Base-by-base conservation (phyloP, 225 moss, liverwort and hornwort species). In the Bryum argenteum region DNA sequence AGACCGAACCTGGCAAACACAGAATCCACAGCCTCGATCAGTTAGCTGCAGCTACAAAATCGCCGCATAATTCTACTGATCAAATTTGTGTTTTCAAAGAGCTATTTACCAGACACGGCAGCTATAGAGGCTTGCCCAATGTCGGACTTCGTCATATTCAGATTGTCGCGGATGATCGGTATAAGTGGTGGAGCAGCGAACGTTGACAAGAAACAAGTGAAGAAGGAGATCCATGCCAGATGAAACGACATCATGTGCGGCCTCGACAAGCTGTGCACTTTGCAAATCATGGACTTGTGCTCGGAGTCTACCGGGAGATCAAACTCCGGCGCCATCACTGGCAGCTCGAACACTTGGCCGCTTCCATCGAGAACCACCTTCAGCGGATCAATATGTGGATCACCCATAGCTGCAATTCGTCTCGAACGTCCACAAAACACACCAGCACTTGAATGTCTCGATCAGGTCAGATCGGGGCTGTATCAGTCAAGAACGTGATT, bases 171-270 rank as follows among this genome's bases (percentile, higher is more conserved):
- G 28, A 91, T 91, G 71, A 91, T 14, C 18, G 89, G 89, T 5
- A 88, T 82, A 6, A 91, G 87, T 8, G 91, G 91, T 11, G 91
- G 89, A 17, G 89, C 85, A n/a, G 91, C 91, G 70, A 91, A 91
- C 5, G 77, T 71, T 38, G 77, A 77, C 54, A 89, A 70, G 70
- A 91, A 91, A 40, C 85, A 87, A 28, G 78, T 76, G 76, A 87
- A 83, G 74, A 91, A 91, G 11, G 89, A 87, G 43, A 88, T 55
- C 91, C 89, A 91, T 0, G 91, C 87, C 8, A 91, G 74, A 50
- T 91, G 89, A 28, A 91, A 91, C 8, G 85, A 63, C 11, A 78
- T 50, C 91, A 91, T 91, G 83, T 91, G 91, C 1, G 91, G 91
- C 6, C 8, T 24, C 12, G 79, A 74, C 1, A 89, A 38, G 51